phyloP scores from a whole-genome alignment of 345 rosid genomes.

The Limnanthes douglasii region DNA sequence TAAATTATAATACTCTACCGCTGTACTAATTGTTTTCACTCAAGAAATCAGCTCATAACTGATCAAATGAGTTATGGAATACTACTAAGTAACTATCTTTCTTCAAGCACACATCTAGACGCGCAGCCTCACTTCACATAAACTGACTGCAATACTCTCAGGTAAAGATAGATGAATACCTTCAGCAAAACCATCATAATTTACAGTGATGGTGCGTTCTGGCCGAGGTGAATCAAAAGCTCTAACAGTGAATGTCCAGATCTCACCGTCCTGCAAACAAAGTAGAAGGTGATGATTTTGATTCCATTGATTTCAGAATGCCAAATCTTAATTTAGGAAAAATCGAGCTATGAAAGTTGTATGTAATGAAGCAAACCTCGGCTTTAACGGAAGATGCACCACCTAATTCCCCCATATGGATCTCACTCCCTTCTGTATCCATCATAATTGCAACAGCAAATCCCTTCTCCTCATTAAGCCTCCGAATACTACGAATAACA shows the following conservation, averaged over 20 bases:
- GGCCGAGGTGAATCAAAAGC: conserved; percentile 65
- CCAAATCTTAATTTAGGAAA: neutral
- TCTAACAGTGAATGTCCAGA: conserved; percentile 93
- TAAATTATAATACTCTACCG: no score
- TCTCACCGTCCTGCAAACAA: conserved; percentile 74
- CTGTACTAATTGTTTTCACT: no score
- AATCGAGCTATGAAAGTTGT: no score
- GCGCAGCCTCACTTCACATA: no score
- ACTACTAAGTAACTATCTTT: no score
- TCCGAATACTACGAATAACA: conserved; percentile 70
- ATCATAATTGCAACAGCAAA: conserved; percentile 97
- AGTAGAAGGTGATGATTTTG: neutral
- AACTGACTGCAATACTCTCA: conserved; percentile 1
- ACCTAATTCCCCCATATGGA: conserved; percentile 98
- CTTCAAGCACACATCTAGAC: no score
- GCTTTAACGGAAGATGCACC: conserved; percentile 80
- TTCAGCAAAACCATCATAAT: conserved; percentile 96
- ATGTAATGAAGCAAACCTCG: conserved; percentile 45
- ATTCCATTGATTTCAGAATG: neutral
- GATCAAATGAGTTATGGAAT: no score
- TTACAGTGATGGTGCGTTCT: conserved; percentile 70
- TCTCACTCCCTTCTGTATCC: conserved; percentile 99
- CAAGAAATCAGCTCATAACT: no score
- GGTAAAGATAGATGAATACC: conserved; percentile 23
- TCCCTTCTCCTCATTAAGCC: conserved; percentile 89